These are phyloP conservation scores for Pseudocercospora pini-densiflorae DNA, from an alignment of 2,329 filamentous ascomycete genomes.

Conservation along the genomic window DNA sequence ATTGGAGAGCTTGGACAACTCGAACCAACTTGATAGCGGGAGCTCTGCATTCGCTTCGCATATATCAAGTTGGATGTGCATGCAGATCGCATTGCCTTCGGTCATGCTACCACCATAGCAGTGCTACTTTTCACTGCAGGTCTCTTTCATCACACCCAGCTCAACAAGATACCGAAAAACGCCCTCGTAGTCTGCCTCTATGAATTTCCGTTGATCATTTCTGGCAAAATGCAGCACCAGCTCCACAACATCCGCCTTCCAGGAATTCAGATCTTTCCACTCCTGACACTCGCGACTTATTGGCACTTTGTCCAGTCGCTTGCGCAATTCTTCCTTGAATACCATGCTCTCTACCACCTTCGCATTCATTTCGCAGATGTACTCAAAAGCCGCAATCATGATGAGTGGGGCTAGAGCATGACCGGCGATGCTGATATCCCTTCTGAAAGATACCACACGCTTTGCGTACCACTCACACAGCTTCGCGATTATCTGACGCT, in stretches of 20 bases:
- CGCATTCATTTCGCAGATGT: background rate
- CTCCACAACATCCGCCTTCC: background rate
- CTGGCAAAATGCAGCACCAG: background rate
- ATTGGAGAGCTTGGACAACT: constrained; percentile 13
- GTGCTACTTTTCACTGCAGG: background rate
- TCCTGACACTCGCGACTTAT: background rate
- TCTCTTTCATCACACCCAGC: background rate
- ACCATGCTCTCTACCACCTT: background rate
- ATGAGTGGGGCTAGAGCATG: background rate
- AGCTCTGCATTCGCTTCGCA: background rate
- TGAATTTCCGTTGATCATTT: background rate
- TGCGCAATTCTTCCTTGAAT: background rate
- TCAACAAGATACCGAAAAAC: background rate
- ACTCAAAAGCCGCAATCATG: background rate
- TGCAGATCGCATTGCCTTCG: background rate
- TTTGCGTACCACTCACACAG: background rate
- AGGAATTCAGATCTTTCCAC: background rate
- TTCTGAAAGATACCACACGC: background rate
- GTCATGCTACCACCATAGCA: background rate
- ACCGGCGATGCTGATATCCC: background rate
- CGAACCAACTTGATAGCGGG: background rate
- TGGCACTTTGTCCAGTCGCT: background rate
- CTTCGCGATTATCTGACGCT: background rate
- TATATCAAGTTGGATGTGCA: background rate
- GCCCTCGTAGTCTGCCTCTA: background rate